phyloP scores from a whole-genome alignment of 2,329 filamentous ascomycete genomes.

The Sporothrix schenckii region DNA sequence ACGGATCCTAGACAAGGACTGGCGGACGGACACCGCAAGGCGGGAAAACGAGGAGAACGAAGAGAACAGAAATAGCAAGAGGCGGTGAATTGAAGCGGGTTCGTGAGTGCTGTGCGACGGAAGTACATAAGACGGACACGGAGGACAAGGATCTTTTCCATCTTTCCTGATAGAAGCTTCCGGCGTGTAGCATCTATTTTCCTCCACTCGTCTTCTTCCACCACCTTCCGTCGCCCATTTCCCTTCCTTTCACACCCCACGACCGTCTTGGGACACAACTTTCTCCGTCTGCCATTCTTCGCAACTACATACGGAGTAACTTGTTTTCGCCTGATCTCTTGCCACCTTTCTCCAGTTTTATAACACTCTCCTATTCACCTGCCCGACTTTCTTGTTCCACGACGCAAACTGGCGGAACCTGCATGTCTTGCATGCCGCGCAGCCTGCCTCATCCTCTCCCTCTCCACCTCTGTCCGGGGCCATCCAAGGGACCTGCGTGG shows the following conservation, averaged over 20 bases:
- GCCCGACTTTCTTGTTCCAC: neutral
- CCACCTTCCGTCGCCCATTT: neutral
- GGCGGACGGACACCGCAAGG: neutral
- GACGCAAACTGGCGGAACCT: slow-evolving; percentile 15
- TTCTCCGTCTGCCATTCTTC: neutral
- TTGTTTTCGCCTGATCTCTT: neutral
- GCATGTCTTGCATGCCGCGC: slow-evolving; percentile 23
- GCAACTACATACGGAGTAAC: neutral
- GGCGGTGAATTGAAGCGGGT: slow-evolving; percentile 13
- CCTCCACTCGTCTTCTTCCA: neutral
- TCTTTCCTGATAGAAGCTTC: neutral
- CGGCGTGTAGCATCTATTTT: neutral
- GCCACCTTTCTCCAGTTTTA: too few relatives aligned
- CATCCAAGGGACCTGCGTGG: slow-evolving; percentile 18
- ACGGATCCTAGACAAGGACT: neutral
- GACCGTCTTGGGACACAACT: neutral
- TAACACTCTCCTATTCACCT: neutral
- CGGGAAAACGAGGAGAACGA: neutral
- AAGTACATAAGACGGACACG: neutral
- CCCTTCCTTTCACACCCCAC: neutral
- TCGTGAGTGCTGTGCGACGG: slow-evolving; percentile 4
- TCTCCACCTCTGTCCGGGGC: neutral
- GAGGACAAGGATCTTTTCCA: neutral
- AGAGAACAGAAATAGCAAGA: neutral
- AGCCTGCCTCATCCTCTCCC: neutral